Percentiles rank a stretch among this genome's conserved stretches.
Evolutionary conservation across 208 protist species (phyloP).

Genomic region (Vickermania ingenoplastis): DNA sequence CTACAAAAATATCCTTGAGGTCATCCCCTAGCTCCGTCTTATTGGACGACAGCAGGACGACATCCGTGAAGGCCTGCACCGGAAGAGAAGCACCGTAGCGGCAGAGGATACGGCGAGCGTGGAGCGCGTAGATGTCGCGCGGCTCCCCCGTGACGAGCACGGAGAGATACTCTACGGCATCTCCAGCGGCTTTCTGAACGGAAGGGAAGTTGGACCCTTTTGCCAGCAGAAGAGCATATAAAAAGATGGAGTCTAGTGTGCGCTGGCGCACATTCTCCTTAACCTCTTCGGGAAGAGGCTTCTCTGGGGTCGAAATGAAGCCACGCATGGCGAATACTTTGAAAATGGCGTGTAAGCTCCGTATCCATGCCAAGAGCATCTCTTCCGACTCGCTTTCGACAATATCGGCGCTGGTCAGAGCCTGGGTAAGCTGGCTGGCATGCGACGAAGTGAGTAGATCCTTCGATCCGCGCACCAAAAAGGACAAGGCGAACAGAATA

Average conservation of each 20-base stretch:
- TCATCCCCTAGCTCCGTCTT: slow-evolving; percentile 16
- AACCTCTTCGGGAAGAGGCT: slow-evolving; percentile 49
- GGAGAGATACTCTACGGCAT: slow-evolving; percentile 37
- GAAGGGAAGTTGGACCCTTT: slow-evolving; percentile 30
- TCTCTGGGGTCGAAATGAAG: slow-evolving; percentile 43
- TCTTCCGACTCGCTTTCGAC: slow-evolving; percentile 56
- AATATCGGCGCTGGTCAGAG: slow-evolving; percentile 51
- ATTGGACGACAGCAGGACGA: slow-evolving; percentile 37
- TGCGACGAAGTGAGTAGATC: slow-evolving; percentile 42
- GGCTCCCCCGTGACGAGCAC: slow-evolving; percentile 41
- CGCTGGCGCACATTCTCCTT: slow-evolving; percentile 36
- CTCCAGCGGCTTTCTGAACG: slow-evolving; percentile 21
- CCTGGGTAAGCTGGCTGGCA: slow-evolving; percentile 46
- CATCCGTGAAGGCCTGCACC: slow-evolving; percentile 55
- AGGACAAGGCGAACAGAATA: slow-evolving; percentile 56
- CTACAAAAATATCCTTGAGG: slow-evolving; percentile 52
- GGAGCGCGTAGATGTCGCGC: slow-evolving; percentile 55
- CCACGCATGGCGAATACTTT: slow-evolving; percentile 28
- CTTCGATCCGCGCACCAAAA: slow-evolving; percentile 59
- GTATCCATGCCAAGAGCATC: slow-evolving; percentile 50
- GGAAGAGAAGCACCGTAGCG: slow-evolving; percentile 58
- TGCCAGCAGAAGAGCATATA: slow-evolving; percentile 64
- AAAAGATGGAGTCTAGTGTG: slow-evolving; percentile 72
- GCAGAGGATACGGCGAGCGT: slow-evolving; percentile 43
- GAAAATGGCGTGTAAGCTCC: slow-evolving; percentile 26